phyloP scores from a whole-genome alignment of 2,329 filamentous ascomycete species.

The Lasiodiplodia gonubiensis region DNA sequence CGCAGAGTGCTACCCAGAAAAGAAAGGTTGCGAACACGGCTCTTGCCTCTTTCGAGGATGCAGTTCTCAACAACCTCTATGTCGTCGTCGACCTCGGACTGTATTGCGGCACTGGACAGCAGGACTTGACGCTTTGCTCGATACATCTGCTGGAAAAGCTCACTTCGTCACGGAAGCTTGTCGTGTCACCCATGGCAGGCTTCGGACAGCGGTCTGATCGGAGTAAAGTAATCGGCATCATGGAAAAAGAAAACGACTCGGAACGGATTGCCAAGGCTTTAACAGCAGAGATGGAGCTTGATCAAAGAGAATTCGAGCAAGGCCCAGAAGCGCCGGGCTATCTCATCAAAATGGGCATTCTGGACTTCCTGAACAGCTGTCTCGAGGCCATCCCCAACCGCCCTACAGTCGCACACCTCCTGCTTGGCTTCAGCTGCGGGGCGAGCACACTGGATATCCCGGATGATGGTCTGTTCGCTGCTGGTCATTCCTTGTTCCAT shows the following conservation, averaged over 20 bases:
- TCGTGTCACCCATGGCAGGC: slow-evolving; percentile 69
- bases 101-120: slow-evolving; percentile 84
- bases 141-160: slow-evolving; percentile 85
- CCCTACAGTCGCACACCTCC: slow-evolving; percentile 86
- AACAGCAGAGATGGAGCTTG: slow-evolving; percentile 67
- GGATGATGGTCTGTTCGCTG: slow-evolving; percentile 71
- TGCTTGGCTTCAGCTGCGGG: slow-evolving; percentile 85
- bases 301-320: slow-evolving; percentile 73
- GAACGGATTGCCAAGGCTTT: slow-evolving; percentile 80
- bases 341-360: slow-evolving; percentile 79
- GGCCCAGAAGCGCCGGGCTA: slow-evolving; percentile 75
- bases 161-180: slow-evolving; percentile 80
- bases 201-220: slow-evolving; percentile 68
- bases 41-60: slow-evolving; percentile 90
- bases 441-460: slow-evolving; percentile 72
- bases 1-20: slow-evolving; percentile 63
- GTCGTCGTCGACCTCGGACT: slow-evolving; percentile 82
- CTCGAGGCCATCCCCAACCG: slow-evolving; percentile 74
- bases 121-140: slow-evolving; percentile 78
- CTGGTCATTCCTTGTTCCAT: slow-evolving; percentile 81
- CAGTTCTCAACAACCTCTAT: slow-evolving; percentile 78
- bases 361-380: slow-evolving; percentile 85
- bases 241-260: slow-evolving; percentile 80
- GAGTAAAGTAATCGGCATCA: slow-evolving; percentile 85
- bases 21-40: slow-evolving; percentile 73